Base-by-base conservation (phyloP, 2,329 filamentous ascomycete species). In the Emydomyces testavorans region DNA sequence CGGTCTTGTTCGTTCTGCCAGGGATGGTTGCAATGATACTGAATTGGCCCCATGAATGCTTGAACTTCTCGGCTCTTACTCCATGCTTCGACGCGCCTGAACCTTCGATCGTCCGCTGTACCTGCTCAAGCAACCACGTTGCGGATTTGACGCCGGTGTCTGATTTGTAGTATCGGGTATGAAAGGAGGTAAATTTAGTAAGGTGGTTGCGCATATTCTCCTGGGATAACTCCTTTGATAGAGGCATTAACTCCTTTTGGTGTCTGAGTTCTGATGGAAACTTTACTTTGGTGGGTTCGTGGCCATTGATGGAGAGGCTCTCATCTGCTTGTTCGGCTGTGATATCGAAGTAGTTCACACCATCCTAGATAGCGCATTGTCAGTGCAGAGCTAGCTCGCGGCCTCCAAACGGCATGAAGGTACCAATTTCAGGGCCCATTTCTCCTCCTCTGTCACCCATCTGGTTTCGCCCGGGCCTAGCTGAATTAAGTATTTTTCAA, bases 361-460 rank as follows among this genome's bases (percentile, higher is more conserved):
- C 88, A 62, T 85, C 76, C 86, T 93, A 49, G 16, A 26, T 6
- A 31, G n/a, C 15, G 2, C 15, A 21, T 13, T 6, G 11, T 37
- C 18, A 47, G 29, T 16, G 21, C 10, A 26, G 18, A 23, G 4
- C 13, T 6, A 21, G 3, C 13, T 16, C 35, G 15, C 24, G 31
- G 15, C 7, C 6, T 23, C 8, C 8, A n/a, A 2, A 8, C 4
- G 11, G 18, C 18, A 39, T 42, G 6, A 8, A 38, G 8, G 11
- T 76, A 93, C 88, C 57, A 88, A 76, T 60, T 84, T 82, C 54
- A 96, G 71, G 65, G 82, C 80, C 88, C 90, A 95, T 69, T 96
- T 98, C 70, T 95, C 81, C 29, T 94, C 85, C 60, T 96, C 90
- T 0, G 86, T 93, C 26, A 95, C 82, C 84, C 85, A 92, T 73